Conservation (phyloP, 2,329 filamentous ascomycete genomes). For the Clarireedia hainanense region DNA sequence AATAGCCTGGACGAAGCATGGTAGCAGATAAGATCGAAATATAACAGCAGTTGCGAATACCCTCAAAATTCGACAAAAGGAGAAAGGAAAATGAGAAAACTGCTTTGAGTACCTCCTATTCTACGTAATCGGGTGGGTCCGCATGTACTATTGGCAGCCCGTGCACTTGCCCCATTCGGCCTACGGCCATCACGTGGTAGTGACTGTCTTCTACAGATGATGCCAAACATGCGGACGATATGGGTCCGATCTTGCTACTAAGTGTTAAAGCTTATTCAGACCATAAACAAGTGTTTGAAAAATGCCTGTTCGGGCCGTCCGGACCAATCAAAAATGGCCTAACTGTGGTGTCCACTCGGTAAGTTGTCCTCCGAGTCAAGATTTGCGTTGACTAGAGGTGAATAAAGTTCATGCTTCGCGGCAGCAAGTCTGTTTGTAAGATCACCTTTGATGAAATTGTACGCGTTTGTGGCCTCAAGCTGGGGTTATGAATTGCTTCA, state of each 20-base stretch:
- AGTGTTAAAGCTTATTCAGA: not conserved
- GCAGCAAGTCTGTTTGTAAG: not conserved
- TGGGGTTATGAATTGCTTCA: not conserved
- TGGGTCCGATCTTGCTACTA: not conserved
- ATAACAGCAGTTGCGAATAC: too few relatives aligned
- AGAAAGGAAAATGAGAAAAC: too few relatives aligned
- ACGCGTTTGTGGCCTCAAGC: not conserved
- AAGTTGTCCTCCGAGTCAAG: not conserved
- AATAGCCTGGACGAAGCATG: too few relatives aligned
- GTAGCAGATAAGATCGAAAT: too few relatives aligned
- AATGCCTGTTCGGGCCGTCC: not conserved
- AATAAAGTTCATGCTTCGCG: not conserved
- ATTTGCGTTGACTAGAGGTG: not conserved
- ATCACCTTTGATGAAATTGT: not conserved
- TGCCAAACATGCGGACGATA: not conserved
- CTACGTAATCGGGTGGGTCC: too few relatives aligned
- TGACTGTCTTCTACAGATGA: too few relatives aligned
- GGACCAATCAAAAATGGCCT: not conserved
- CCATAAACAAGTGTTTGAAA: not conserved
- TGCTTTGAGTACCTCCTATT: too few relatives aligned
- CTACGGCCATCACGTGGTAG: too few relatives aligned
- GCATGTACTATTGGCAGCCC: too few relatives aligned
- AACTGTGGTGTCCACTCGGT: not conserved
- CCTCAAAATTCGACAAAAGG: too few relatives aligned
- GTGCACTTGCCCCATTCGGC: too few relatives aligned